phyloP scores from a whole-genome alignment of 768 basidiomycete genomes.

The Phylloporus sp. region DNA sequence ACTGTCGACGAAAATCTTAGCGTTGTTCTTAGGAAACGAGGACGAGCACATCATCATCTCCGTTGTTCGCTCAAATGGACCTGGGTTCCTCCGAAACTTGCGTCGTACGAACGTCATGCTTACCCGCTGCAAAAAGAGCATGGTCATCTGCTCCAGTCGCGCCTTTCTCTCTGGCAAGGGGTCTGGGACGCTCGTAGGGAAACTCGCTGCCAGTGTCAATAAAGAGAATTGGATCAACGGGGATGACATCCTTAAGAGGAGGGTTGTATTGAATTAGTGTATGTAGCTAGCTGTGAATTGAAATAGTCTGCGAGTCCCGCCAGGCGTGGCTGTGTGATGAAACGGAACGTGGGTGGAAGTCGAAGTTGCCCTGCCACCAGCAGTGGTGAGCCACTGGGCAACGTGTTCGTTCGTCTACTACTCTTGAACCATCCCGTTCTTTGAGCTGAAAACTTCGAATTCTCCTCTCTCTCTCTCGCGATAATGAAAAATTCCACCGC shows the following conservation, averaged over 20 bases:
- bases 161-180: conserved; percentile 18
- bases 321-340: neutral
- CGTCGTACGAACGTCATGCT: conserved; percentile 83
- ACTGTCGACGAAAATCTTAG: conserved; percentile 6
- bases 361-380: neutral
- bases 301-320: no score
- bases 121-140: conserved; percentile 65
- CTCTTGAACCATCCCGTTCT: neutral
- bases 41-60: conserved; percentile 71
- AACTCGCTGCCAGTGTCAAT: conserved; percentile 15
- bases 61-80: conserved; percentile 49
- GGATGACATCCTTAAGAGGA: conserved; percentile 3
- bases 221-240: conserved; percentile 15
- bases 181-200: conserved; percentile 22
- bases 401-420: neutral
- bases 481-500: conserved; percentile 1
- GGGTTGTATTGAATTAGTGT: neutral
- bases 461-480: conserved; percentile 1
- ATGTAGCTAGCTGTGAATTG: no score
- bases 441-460: conserved; percentile 1
- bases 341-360: neutral
- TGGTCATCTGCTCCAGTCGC: conserved; percentile 63
- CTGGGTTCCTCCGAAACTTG: conserved; percentile 61
- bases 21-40: conserved; percentile 59
- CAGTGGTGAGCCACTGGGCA: neutral